Conservation (phyloP, 1,284 basidiomycete species). For the Wallemia mellicola region DNA sequence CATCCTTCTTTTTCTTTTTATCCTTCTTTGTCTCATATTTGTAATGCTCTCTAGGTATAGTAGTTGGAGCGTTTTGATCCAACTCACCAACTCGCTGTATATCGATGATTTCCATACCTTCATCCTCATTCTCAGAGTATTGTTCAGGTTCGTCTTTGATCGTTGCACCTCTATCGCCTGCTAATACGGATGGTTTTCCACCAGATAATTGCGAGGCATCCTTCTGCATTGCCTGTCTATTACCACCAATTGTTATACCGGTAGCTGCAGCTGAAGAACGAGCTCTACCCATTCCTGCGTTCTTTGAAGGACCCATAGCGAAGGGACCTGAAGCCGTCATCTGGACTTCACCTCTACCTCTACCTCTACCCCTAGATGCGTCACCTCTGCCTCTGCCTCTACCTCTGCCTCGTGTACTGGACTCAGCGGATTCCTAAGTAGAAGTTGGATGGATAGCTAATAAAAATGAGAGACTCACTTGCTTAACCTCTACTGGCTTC, state of each 20-base stretch:
- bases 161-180: background rate
- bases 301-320: constrained; percentile 1
- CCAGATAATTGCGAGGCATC: background rate
- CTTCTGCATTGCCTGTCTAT: background rate
- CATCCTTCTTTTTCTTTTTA: background rate
- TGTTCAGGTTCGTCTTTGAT: background rate
- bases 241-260: background rate
- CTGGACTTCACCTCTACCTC: background rate
- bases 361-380: background rate
- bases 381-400: background rate
- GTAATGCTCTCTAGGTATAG: background rate
- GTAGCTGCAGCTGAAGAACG: background rate
- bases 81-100: background rate
- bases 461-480: background rate
- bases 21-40: background rate
- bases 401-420: background rate
- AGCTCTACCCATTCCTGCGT: background rate
- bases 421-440: background rate
- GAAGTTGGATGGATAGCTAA: too few relatives aligned
- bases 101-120: constrained; percentile 1
- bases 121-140: constrained; percentile 1
- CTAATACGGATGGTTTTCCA: background rate
- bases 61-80: background rate
- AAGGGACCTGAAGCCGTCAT: background rate
- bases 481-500: background rate